These are phyloP conservation scores for Isoetes engelmannii DNA, from an alignment of 83 land plant species.

Conservation along the genomic window DNA sequence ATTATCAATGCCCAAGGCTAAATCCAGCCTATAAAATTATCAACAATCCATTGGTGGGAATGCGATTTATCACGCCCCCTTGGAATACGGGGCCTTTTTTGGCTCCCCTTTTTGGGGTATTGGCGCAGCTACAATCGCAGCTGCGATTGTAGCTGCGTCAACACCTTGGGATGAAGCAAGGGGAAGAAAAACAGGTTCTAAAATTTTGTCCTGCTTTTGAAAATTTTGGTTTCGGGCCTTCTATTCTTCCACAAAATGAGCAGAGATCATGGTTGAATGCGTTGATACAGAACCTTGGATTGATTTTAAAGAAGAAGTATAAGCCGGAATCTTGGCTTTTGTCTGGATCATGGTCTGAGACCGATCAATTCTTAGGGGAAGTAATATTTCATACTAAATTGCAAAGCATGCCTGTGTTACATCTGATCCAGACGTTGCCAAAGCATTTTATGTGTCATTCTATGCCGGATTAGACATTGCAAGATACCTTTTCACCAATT, in stretches of 20 bases:
- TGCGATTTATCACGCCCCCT: too few species aligned
- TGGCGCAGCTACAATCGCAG: too few species aligned
- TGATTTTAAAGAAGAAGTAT: too few species aligned
- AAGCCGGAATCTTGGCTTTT: background rate
- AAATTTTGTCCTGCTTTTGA: constrained; percentile 3
- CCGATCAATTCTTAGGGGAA: constrained; percentile 55
- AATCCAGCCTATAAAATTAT: too few species aligned
- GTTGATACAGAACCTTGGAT: background rate
- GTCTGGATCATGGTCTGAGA: constrained; percentile 1
- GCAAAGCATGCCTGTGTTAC: constrained; percentile 52
- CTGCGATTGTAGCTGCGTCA: too few species aligned
- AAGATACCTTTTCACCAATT: constrained; percentile 10
- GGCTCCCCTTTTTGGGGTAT: too few species aligned
- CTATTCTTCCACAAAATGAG: background rate
- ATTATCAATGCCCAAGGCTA: too few species aligned
- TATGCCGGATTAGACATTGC: constrained; percentile 29
- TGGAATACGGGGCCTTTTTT: too few species aligned
- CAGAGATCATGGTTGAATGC: background rate
- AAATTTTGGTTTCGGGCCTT: background rate
- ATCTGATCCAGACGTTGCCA: constrained; percentile 36
- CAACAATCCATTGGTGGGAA: too few species aligned
- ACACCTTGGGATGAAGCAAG: too few species aligned
- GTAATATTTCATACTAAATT: constrained; percentile 50
- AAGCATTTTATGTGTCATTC: constrained; percentile 53
- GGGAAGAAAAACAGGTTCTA: too few species aligned